phyloP scores from a whole-genome alignment of 2,329 filamentous ascomycete genomes.

The Periconia macrospinosa region DNA sequence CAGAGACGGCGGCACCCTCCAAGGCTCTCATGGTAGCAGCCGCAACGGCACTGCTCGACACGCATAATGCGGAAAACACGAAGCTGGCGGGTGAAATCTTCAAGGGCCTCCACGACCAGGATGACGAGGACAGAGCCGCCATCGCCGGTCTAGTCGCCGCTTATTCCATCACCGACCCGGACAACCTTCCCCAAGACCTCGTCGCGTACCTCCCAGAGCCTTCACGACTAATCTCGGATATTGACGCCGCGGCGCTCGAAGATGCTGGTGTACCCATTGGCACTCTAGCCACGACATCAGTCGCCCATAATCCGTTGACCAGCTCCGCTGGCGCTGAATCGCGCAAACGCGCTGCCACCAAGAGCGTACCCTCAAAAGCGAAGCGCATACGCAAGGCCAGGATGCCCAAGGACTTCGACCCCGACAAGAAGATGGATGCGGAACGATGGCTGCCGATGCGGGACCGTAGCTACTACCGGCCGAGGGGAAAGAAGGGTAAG shows the following conservation, averaged over 20 bases:
- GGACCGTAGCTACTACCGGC: conserved; percentile 84
- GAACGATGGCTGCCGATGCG: conserved; percentile 92
- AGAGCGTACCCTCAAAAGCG: conserved; percentile 53
- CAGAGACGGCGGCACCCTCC: conserved; percentile 45
- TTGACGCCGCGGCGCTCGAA: conserved; percentile 66
- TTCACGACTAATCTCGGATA: conserved; percentile 60
- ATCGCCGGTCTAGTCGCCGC: conserved; percentile 86
- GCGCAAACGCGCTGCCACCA: conserved; percentile 43
- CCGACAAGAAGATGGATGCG: conserved; percentile 78
- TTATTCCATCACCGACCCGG: conserved; percentile 64
- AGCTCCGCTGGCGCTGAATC: conserved; percentile 35
- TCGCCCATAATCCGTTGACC: conserved; percentile 13
- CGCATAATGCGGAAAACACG: conserved; percentile 68
- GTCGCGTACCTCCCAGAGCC: conserved; percentile 63
- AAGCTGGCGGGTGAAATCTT: conserved; percentile 78
- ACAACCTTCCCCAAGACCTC: conserved; percentile 57
- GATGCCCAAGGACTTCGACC: conserved; percentile 73
- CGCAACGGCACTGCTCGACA: conserved; percentile 79
- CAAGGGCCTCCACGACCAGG: conserved; percentile 65
- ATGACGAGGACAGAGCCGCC: conserved; percentile 69
- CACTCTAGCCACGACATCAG: conserved; percentile 34
- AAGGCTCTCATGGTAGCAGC: conserved; percentile 72
- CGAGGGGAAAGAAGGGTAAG: conserved; percentile 91
- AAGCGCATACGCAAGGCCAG: conserved; percentile 63
- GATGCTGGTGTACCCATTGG: conserved; percentile 64